Evolutionary conservation across 345 rosid species (phyloP).

Genomic region (Fremontodendron californicum): DNA sequence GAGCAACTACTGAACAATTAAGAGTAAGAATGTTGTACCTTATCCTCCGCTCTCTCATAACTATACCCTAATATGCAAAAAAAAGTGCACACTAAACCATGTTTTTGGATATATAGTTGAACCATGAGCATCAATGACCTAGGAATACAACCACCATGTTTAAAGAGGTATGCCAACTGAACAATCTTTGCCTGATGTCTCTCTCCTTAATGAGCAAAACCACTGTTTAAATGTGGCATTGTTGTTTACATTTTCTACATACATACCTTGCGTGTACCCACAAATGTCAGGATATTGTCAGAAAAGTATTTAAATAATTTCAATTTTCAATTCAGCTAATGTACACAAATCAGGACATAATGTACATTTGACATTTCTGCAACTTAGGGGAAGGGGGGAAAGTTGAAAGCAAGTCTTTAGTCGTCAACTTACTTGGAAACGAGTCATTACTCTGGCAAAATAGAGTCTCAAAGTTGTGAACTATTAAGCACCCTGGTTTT

Average conservation of each 20-base stretch:
- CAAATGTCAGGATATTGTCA: not conserved
- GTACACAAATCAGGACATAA: not conserved
- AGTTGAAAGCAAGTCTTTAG: not conserved
- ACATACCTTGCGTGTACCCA: not conserved
- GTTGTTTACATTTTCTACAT: not conserved
- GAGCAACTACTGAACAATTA: not conserved
- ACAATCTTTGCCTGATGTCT: not conserved
- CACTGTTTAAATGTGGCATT: not conserved
- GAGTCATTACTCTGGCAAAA: slow-evolving; percentile 47
- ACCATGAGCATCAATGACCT: not conserved
- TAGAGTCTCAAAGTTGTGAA: slow-evolving; percentile 83
- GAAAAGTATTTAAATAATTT: not conserved
- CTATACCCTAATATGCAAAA: not conserved
- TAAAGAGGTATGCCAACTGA: not conserved
- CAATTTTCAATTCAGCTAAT: not conserved
- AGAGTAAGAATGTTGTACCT: not conserved
- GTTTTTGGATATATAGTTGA: not conserved
- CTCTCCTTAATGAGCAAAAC: not conserved
- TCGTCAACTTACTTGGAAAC: slow-evolving; percentile 35
- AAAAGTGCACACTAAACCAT: not conserved
- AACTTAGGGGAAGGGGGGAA: not conserved
- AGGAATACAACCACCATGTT: not conserved
- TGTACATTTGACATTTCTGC: not conserved
- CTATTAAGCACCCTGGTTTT: slow-evolving; percentile 72
- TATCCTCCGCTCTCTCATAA: not conserved